Base-by-base conservation (phyloP, 805 yeast species). In the Saccharomycopsis selenospora region DNA sequence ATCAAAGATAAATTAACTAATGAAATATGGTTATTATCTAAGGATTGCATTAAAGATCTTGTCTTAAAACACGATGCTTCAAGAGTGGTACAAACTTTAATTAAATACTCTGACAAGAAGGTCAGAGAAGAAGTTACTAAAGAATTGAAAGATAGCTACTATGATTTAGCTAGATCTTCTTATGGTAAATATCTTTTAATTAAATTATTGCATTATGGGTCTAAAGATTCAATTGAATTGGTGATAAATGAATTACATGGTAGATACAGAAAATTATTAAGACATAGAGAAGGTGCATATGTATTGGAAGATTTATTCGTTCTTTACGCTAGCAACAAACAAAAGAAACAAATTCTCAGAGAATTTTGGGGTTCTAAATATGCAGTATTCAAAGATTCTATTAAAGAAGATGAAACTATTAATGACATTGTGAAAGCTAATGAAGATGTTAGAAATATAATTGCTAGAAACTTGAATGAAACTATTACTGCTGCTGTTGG, bases 361-460 rank as follows among this genome's bases (percentile, higher is more conserved):
- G 99, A 91, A 68, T 91, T 91, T 63, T 91, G 95, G 88, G 99
- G 98, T 47, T 77, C 96, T 10, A 95, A 88, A 67, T 91, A 84
- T 64, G 96, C 96, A 18, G 80, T 87, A 10, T 91, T 91, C 71
- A 81, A 77, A 65, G 91, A 87, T 46, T 72, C 81, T 8, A 89
- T 85, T 40, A 73, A 75, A 52, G 77, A 73, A 45, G 76, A 74
- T 41, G 73, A 80, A 60, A 68, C 76, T 11, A 75, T 91, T 46
- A 70, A 74, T 50, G 90, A 87, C 45, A 79, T 85, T 40, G 73
- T 83, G 50, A 63, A 55, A 2, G 87, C 79, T 55, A 75, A 79
- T 54, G 75, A 84, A 14, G 97, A 90, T 62, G 88, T 86, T 73
- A 78, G 85, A 64, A 81, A 73, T 48, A 72, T 84, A 54, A 79